Percentiles rank a stretch among this genome's conserved stretches.
Evolutionary conservation across 2,329 filamentous ascomycete genomes (phyloP).

Genomic region (Penicillium thymicola): DNA sequence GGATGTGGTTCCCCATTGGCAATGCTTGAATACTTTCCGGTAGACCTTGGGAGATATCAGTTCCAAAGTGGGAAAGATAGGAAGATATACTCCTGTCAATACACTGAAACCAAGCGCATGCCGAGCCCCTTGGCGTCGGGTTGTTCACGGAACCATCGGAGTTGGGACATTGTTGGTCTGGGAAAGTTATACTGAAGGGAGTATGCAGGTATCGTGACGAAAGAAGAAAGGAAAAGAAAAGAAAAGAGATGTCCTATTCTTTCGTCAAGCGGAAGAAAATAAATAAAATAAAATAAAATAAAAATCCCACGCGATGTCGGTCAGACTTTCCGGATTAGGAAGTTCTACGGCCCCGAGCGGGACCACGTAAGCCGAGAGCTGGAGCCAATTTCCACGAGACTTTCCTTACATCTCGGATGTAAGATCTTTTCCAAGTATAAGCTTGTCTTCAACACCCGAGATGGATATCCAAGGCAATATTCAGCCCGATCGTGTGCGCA

Average conservation of each 20-base stretch:
- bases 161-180: neutral
- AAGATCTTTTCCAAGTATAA: slow-evolving; percentile 1
- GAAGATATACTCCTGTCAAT: neutral
- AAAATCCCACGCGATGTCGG: slow-evolving; percentile 1
- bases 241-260: neutral
- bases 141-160: neutral
- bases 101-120: neutral
- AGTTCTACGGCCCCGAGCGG: neutral
- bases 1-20: neutral
- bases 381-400: neutral
- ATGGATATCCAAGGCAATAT: slow-evolving; percentile 12
- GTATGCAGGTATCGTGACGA: too few relatives aligned
- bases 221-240: neutral
- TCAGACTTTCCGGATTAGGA: slow-evolving; percentile 18
- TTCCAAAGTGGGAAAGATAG: neutral
- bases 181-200: too few relatives aligned
- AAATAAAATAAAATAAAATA: neutral
- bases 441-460: neutral
- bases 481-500: slow-evolving; percentile 32
- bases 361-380: neutral
- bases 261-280: neutral
- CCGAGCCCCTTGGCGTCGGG: neutral
- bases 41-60: neutral
- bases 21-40: neutral
- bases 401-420: neutral